Evolutionary conservation across 2,329 filamentous ascomycete genomes (phyloP).

Genomic region (Botrytis porri): DNA sequence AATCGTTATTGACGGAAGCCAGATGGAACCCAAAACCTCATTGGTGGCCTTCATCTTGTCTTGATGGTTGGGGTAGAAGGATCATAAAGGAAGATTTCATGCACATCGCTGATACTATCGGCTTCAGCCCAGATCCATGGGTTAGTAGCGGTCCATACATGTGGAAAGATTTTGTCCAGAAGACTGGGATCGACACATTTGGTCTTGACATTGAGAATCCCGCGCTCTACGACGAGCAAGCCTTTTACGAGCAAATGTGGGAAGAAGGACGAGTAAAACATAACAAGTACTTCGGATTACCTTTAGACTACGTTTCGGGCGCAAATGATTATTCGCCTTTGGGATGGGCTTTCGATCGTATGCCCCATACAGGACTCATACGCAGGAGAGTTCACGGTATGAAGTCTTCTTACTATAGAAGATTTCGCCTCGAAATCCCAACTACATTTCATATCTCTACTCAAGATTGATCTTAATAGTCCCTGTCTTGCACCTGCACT

Average conservation of each 20-base stretch:
- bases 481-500: background rate
- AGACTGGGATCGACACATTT: constrained; percentile 6
- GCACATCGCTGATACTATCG: background rate
- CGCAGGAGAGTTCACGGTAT: background rate
- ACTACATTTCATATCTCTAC: background rate
- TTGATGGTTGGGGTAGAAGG: background rate
- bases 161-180: constrained; percentile 6
- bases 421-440: background rate
- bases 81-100: background rate
- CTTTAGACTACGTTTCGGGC: background rate
- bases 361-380: background rate
- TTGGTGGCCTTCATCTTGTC: constrained; percentile 4
- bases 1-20: background rate
- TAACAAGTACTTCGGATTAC: background rate
- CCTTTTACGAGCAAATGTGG: constrained; percentile 1
- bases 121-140: constrained; percentile 9
- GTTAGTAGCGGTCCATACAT: constrained; percentile 4
- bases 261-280: background rate
- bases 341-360: background rate
- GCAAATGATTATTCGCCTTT: background rate
- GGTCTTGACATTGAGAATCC: constrained; percentile 5
- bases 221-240: background rate
- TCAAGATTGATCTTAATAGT: background rate
- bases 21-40: background rate
- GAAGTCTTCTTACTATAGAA: background rate